Percentiles rank a stretch among this genome's conserved stretches.
Conservation (phyloP, 2,329 filamentous ascomycete species). For the Penicillium sp. region DNA sequence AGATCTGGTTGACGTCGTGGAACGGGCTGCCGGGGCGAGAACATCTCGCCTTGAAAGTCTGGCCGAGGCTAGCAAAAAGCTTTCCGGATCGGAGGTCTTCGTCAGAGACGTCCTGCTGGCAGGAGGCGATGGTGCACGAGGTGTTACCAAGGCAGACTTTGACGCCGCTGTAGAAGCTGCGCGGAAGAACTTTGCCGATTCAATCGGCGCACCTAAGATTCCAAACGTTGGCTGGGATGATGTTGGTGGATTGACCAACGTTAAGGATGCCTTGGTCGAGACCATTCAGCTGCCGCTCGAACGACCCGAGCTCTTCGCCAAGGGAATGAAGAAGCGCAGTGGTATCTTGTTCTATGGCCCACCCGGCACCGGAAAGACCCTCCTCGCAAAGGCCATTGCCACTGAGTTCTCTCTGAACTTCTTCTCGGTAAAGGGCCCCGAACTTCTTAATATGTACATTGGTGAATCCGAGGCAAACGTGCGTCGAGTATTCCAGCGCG, state of each 20-base stretch:
- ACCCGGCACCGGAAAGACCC: slow-evolving; percentile 98
- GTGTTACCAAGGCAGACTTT: slow-evolving; percentile 79
- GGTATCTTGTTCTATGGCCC: slow-evolving; percentile 99
- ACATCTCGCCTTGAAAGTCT: slow-evolving; percentile 72
- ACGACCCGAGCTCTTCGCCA: slow-evolving; percentile 88
- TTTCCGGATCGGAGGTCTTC: slow-evolving; percentile 49
- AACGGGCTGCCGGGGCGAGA: slow-evolving; percentile 78
- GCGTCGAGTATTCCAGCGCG: slow-evolving; percentile 98
- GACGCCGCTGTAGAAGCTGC: slow-evolving; percentile 92
- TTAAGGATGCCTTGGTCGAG: slow-evolving; percentile 96
- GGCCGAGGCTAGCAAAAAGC: slow-evolving; percentile 46
- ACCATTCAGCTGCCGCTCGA: slow-evolving; percentile 93
- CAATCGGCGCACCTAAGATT: slow-evolving; percentile 96
- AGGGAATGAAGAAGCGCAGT: slow-evolving; percentile 97
- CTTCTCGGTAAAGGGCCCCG: slow-evolving; percentile 98
- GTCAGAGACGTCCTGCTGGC: slow-evolving; percentile 83
- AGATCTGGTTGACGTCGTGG: slow-evolving; percentile 90
- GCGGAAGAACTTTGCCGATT: slow-evolving; percentile 95
- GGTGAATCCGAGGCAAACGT: slow-evolving; percentile 99
- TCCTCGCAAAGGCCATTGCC: slow-evolving; percentile 97
- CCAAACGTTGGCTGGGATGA: slow-evolving; percentile 96
- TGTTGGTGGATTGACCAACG: slow-evolving; percentile 86
- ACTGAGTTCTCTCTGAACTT: slow-evolving; percentile 99
- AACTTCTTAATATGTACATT: slow-evolving; percentile 99
- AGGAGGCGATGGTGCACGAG: slow-evolving; percentile 74